Base-by-base conservation (phyloP, 1,139 yeast genomes). In the Schwanniomyces etchellsii region DNA sequence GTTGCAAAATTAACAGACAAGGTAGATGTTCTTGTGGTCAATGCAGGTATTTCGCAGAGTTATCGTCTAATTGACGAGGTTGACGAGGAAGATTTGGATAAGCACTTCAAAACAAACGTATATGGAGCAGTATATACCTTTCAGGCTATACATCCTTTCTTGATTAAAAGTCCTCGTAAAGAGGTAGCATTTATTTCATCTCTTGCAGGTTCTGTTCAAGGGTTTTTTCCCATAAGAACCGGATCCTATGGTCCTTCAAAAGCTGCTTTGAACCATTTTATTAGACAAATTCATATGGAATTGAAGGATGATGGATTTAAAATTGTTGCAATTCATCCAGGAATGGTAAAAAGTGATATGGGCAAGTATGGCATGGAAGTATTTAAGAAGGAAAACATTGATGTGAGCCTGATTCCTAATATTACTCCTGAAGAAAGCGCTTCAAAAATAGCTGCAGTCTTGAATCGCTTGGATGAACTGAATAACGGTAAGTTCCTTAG, bases 301-400 rank as follows among this genome's bases (percentile, higher is more conserved):
- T 34, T 52, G 29, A 33, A 27, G 6, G 31, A 31, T 5, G 52
- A 55, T 27, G 44, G 41, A 2, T 55, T 48, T 37, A 47, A 36
- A 9, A 48, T 54, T 18, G 32, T 55, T 5, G 37, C 55, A 9
- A 35, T 56, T 22, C 52, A 52, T 23, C 67, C 68, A 9, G 67
- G 67, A 3, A 27, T 47, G 24, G 60, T 51, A n/a, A 33, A 42
- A 11, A 56, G 57, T 22, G 61, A 56, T 31, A 45, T 47, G 39
- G 45, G 46, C 22, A 33, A 36, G 1, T 20, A 24, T 14, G 30
- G 29, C 5, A 12, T 23, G 7, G 27, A 24, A 10, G 15, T 5
- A 10, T 9, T 27, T 10, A 16, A 11, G 3, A 14, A 32, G n/a
- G 21, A 18, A 7, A n/a, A 18, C 7, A 7, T n/a, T 7, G n/a